phyloP scores from a whole-genome alignment of 176 grass and related monocot species.

The Lolium rigidum region DNA sequence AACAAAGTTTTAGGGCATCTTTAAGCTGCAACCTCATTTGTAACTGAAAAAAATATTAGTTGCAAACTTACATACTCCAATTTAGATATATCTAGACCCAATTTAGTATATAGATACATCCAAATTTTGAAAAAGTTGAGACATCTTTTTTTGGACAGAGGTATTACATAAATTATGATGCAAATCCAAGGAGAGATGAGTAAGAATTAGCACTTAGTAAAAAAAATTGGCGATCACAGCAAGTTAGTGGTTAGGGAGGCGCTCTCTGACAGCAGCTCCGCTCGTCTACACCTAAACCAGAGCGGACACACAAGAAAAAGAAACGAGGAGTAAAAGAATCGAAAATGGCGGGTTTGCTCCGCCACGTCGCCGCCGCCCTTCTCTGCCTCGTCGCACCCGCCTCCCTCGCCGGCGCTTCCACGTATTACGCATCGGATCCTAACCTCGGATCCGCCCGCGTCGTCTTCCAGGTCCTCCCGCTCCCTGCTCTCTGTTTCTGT shows the following conservation, averaged over 20 bases:
- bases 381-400: conserved; percentile 37
- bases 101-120: too few species aligned
- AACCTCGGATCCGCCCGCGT: conserved; percentile 86
- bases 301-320: neutral
- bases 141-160: too few species aligned
- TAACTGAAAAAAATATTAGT: too few species aligned
- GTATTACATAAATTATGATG: too few species aligned
- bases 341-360: conserved; percentile 36
- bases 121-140: too few species aligned
- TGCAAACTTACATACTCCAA: too few species aligned
- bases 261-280: neutral
- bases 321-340: neutral
- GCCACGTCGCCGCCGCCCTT: conserved; percentile 15
- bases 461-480: conserved; percentile 80
- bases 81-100: too few species aligned
- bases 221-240: neutral
- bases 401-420: conserved; percentile 35
- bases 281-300: neutral
- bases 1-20: too few species aligned
- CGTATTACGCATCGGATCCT: conserved; percentile 54
- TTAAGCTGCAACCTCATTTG: too few species aligned
- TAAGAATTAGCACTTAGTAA: too few species aligned
- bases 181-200: too few species aligned
- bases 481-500: neutral
- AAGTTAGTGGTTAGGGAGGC: neutral